These are phyloP conservation scores for Murraya paniculata DNA, from an alignment of 345 rosid genomes.

Conservation along the genomic window DNA sequence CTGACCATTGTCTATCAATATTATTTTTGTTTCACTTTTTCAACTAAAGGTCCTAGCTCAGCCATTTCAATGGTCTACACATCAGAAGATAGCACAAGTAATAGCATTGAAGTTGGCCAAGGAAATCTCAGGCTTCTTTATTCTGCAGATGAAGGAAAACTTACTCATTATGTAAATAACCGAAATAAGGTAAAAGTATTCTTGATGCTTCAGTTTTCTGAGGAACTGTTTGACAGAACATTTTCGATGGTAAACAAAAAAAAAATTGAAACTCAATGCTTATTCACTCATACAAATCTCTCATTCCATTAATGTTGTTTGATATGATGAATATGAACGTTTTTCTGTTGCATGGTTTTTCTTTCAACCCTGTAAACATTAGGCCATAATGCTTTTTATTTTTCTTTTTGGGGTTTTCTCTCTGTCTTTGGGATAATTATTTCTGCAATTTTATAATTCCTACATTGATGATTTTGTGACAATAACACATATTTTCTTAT, in stretches of 20 bases:
- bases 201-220: conserved; percentile 4
- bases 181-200: conserved; percentile 47
- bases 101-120: conserved; percentile 67
- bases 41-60: conserved; percentile 41
- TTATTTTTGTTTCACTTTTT: conserved; percentile 9
- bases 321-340: background rate
- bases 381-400: background rate
- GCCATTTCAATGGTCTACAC: conserved; percentile 41
- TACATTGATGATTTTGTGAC: conserved; percentile 1
- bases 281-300: background rate
- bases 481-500: conserved; percentile 1
- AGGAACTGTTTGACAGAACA: background rate
- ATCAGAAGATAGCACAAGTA: conserved; percentile 38
- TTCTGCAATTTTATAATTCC: background rate
- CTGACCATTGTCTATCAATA: conserved; percentile 12
- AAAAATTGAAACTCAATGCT: background rate
- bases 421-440: conserved; percentile 11
- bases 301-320: background rate
- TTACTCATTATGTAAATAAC: conserved; percentile 50
- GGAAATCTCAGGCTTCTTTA: conserved; percentile 71
- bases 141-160: conserved; percentile 55
- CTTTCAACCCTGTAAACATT: background rate
- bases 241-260: background rate
- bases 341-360: background rate
- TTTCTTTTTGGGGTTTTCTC: background rate